These are phyloP conservation scores for Penicillium verhagenii DNA, from an alignment of 495 filamentous ascomycete genomes.

Conservation along the genomic window DNA sequence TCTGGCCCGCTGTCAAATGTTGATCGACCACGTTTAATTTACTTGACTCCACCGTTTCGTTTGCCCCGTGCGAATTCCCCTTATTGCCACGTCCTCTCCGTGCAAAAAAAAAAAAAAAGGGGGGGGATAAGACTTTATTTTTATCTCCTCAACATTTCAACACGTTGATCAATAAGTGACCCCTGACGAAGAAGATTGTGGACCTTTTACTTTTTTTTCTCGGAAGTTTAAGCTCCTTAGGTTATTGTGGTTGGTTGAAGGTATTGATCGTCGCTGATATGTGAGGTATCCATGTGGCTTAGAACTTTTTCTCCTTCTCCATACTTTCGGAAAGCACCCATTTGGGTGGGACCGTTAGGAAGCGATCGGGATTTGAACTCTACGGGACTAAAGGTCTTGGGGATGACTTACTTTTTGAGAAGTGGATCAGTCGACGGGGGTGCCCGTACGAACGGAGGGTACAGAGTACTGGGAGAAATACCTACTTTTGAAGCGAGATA, in stretches of 20 bases:
- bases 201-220: background rate
- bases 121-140: background rate
- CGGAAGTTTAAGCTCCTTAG: background rate
- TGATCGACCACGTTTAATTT: slow-evolving; percentile 29
- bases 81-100: no score
- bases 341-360: background rate
- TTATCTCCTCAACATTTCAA: background rate
- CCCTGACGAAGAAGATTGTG: background rate
- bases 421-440: background rate
- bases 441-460: background rate
- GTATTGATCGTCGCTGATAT: background rate
- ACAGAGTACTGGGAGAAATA: no score
- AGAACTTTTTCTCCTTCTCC: background rate
- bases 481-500: no score
- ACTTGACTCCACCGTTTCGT: slow-evolving; percentile 17
- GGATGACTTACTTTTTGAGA: background rate
- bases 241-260: background rate
- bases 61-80: slow-evolving; percentile 1
- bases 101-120: no score
- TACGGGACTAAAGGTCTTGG: no score
- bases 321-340: background rate
- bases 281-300: background rate
- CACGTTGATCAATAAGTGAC: no score
- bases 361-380: background rate
- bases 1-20: slow-evolving; percentile 22